Base-by-base conservation (phyloP, 805 yeast genomes). In the Metschnikowia kofuensis region DNA sequence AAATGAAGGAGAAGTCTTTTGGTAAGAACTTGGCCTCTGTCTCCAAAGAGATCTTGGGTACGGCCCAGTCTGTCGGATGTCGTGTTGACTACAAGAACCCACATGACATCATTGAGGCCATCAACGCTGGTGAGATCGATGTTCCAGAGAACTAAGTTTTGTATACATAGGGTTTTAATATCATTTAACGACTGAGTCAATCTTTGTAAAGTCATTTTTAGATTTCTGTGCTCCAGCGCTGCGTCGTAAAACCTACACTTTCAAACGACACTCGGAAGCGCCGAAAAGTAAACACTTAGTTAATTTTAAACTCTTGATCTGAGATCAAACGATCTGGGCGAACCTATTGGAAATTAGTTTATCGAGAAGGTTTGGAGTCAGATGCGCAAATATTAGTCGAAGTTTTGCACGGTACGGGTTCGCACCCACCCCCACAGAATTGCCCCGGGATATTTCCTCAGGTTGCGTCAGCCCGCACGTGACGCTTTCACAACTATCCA, bases 31-130 rank as follows among this genome's bases (percentile, higher is more conserved):
- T 94, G 75, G 89, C 95, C 62, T 94, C 97, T 57, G 96, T 94
- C 66, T 82, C 96, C 70, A 94, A 94, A 85, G 99, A 94, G 84
- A 88, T 94, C 73, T 87, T 94, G 75, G 99, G 99, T 78, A 94
- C 99, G 77, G 97, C 98, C 68, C 98, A 92, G 83, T 91, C 97
- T 61, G 95, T 94, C 72, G 99, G 99, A 70, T 91, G 97, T 82
- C 91, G 97, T 81, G 97, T 94, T 74, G 92, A 90, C 79, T 95
- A 91, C 81, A 92, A 94, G 85, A 92, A 92, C 85, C 97, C 99
- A 66, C 98, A 94, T 76, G 97, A 88, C 78, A 86, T 92, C 81
- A 92, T 94, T 71, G 99, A 91, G 67, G 97, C 92, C 76, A 94
- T 94, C 77, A 84, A 92, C 82, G 92, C 86, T 77, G 99, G 99